Conservation (phyloP, 495 filamentous ascomycete species). For the Ramalina intermedia region DNA sequence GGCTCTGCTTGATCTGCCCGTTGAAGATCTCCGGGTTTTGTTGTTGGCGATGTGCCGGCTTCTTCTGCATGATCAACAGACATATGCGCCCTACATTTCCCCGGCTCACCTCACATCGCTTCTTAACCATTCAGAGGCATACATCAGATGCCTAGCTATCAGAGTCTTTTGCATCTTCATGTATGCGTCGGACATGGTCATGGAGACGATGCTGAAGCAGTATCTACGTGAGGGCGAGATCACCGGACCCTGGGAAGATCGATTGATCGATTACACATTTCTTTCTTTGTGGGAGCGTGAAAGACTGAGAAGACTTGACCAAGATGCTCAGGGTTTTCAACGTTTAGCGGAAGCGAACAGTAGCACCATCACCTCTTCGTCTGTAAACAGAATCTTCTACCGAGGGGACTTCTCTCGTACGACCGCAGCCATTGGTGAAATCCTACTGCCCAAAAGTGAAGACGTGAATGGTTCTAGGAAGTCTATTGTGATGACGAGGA, state of each 20-base stretch:
- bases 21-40: constrained; percentile 22
- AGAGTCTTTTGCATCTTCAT: constrained; percentile 65
- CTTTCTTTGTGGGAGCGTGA: constrained; percentile 67
- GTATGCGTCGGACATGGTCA: constrained; percentile 63
- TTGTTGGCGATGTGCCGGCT: constrained; percentile 65
- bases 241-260: constrained; percentile 60
- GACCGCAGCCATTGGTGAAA: constrained; percentile 41
- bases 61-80: constrained; percentile 53
- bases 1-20: constrained; percentile 25
- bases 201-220: constrained; percentile 50
- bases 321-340: constrained; percentile 19
- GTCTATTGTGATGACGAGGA: constrained; percentile 55
- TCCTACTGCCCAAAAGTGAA: constrained; percentile 52
- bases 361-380: background rate
- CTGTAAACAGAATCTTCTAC: constrained; percentile 20
- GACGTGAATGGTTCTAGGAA: constrained; percentile 33
- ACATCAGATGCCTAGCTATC: constrained; percentile 67
- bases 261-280: constrained; percentile 68
- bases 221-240: constrained; percentile 49
- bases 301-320: constrained; percentile 27
- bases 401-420: constrained; percentile 31
- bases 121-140: constrained; percentile 42
- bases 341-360: background rate
- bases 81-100: constrained; percentile 45
- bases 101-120: constrained; percentile 53